Evolutionary conservation across 306 rosid species (phyloP).

Genomic region (Rosa persica): DNA sequence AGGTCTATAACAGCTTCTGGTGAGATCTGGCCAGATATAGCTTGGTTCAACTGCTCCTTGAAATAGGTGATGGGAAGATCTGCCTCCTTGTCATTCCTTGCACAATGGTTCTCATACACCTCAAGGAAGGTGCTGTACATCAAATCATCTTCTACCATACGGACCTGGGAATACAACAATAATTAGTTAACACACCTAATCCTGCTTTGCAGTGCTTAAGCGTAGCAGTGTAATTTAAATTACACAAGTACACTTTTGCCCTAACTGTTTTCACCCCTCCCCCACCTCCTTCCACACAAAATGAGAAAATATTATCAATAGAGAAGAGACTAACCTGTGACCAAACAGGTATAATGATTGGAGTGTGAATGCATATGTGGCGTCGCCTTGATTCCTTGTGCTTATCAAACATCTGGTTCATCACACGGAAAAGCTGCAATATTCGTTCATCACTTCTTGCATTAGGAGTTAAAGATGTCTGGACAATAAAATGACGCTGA

Average conservation of each 20-base stretch:
- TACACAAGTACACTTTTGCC: not conserved
- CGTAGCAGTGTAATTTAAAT: not conserved
- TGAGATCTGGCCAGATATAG: conserved; percentile 85
- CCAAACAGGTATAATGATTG: conserved; percentile 99
- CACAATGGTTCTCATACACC: conserved; percentile 98
- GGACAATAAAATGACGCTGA: conserved; percentile 98
- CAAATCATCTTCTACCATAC: conserved; percentile 99
- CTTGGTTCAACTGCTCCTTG: conserved; percentile 96
- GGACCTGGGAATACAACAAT: conserved; percentile 60
- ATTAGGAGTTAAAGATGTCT: conserved; percentile 96
- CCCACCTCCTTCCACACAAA: not conserved
- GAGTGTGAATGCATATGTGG: conserved; percentile 91
- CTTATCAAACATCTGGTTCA: conserved; percentile 99
- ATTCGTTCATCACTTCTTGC: conserved; percentile 99
- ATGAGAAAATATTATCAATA: not conserved
- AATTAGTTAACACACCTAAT: not conserved
- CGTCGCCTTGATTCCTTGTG: conserved; percentile 99
- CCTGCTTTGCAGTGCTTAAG: not conserved
- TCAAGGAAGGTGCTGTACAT: conserved; percentile 99
- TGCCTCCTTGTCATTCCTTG: conserved; percentile 92
- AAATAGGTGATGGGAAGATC: conserved; percentile 93
- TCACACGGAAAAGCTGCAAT: conserved; percentile 95
- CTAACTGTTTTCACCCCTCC: not conserved
- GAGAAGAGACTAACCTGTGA: conserved; percentile 65
- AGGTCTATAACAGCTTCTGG: conserved; percentile 93